Evolutionary conservation across 2,329 filamentous ascomycete genomes (phyloP).

Genomic region (Dichotomopilus funicola): DNA sequence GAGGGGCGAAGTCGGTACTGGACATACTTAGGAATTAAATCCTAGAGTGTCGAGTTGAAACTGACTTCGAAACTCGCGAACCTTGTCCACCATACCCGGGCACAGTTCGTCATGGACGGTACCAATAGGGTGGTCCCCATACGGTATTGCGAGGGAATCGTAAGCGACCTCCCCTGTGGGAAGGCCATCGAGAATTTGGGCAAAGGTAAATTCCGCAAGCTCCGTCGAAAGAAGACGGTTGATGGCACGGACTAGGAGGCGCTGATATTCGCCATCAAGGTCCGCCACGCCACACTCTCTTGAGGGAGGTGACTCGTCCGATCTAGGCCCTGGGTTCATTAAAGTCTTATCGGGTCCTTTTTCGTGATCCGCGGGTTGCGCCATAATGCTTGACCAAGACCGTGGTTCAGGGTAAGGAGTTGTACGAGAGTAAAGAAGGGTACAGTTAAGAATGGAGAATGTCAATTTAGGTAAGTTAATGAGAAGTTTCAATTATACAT

Average conservation of each 20-base stretch:
- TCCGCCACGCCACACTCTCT: not conserved
- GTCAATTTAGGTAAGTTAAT: too few species aligned
- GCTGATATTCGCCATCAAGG: not conserved
- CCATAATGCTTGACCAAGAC: too few species aligned
- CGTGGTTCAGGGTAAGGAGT: too few species aligned
- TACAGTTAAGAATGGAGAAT: too few species aligned
- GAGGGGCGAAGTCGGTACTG: too few species aligned
- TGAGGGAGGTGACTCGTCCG: not conserved
- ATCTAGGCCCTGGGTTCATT: not conserved
- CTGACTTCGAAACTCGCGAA: constrained; percentile 7
- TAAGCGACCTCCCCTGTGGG: constrained; percentile 13
- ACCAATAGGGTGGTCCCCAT: constrained; percentile 9
- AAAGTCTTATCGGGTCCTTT: not conserved
- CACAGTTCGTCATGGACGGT: constrained; percentile 12
- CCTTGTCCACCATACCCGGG: constrained; percentile 12
- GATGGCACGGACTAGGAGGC: not conserved
- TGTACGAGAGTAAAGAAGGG: too few species aligned
- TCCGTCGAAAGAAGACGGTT: not conserved
- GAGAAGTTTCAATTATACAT: too few species aligned
- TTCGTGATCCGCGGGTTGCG: too few species aligned
- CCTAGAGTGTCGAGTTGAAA: not conserved
- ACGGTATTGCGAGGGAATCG: not conserved
- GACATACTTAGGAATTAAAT: not conserved
- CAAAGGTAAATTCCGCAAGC: not conserved
- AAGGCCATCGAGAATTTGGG: constrained; percentile 6